These are phyloP conservation scores for Aspergillus wentii DNA, from an alignment of 495 filamentous ascomycete species.

Conservation along the genomic window DNA sequence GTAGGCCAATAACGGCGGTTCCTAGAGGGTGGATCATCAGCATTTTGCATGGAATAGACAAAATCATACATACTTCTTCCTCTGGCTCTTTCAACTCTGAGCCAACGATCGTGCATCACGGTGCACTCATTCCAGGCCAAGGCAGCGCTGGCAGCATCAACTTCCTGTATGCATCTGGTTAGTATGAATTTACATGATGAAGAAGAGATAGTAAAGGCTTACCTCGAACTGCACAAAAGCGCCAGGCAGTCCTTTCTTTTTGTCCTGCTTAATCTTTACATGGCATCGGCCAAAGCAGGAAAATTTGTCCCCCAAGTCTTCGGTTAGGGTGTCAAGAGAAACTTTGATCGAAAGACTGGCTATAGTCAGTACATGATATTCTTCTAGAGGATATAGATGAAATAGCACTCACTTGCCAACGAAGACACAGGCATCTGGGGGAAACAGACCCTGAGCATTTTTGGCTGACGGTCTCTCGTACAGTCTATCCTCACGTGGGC, in stretches of 20 bases:
- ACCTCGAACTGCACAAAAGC: constrained; percentile 6
- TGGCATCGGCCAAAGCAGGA: constrained; percentile 1
- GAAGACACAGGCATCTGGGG: constrained; percentile 54
- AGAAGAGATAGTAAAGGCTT: neutral
- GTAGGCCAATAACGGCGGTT: neutral
- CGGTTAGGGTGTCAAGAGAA: neutral
- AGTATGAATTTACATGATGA: neutral
- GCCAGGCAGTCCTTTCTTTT: neutral
- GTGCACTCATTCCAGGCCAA: neutral
- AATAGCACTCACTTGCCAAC: constrained; percentile 55
- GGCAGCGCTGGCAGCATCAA: neutral
- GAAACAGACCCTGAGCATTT: constrained; percentile 55
- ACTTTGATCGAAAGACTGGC: constrained; percentile 3
- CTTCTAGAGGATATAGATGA: neutral
- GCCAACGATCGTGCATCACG: neutral
- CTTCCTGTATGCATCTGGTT: neutral
- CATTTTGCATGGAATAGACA: neutral
- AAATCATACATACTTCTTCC: constrained; percentile 2
- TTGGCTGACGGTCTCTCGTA: constrained; percentile 7
- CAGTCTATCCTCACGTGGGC: constrained; percentile 13
- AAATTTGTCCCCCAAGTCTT: constrained; percentile 2
- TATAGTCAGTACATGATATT: neutral
- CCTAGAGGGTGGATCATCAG: neutral
- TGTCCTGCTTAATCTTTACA: constrained; percentile 3
- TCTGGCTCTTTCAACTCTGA: constrained; percentile 1